These are phyloP conservation scores for Pneumocystis oryctolagi DNA, from an alignment of 1,139 yeast species.

Conservation along the genomic window DNA sequence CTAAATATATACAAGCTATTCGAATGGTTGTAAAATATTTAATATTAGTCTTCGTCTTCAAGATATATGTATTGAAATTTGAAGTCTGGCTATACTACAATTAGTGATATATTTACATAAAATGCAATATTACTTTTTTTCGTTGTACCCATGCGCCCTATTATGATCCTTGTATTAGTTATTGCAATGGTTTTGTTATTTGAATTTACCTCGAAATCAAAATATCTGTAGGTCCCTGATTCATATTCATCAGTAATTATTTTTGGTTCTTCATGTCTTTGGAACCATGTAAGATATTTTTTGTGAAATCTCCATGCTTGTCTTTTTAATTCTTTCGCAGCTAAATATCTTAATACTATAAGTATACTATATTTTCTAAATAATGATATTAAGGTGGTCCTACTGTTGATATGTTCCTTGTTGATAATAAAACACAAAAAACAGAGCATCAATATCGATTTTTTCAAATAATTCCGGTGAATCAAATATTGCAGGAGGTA, in stretches of 20 bases:
- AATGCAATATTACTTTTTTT: slow-evolving; percentile 31
- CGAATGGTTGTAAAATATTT: neutral
- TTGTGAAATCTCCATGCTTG: slow-evolving; percentile 85
- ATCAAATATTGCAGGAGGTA: slow-evolving; percentile 39
- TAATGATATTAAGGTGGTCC: neutral
- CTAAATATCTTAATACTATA: slow-evolving; percentile 27
- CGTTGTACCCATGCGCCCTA: slow-evolving; percentile 55
- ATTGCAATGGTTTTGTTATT: neutral
- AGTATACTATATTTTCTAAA: neutral
- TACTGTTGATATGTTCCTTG: slow-evolving; percentile 58
- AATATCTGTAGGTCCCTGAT: slow-evolving; percentile 56
- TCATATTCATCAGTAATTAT: slow-evolving; percentile 31
- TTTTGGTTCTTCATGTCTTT: slow-evolving; percentile 44
- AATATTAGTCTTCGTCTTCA: slow-evolving; percentile 27
- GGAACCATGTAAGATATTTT: slow-evolving; percentile 72
- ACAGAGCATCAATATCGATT: slow-evolving; percentile 75
- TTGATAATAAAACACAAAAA: slow-evolving; percentile 78
- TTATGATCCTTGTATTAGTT: neutral
- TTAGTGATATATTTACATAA: neutral
- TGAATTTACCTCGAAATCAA: slow-evolving; percentile 66
- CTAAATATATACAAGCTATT: neutral
- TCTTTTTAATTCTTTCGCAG: slow-evolving; percentile 65
- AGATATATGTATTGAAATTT: slow-evolving; percentile 37
- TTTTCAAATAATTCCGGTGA: slow-evolving; percentile 41
- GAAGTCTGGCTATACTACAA: slow-evolving; percentile 33